A percentile compares a stretch with the other conserved stretches of the same genome.
phyloP scores from a whole-genome alignment of 2,329 filamentous ascomycete genomes.

The Didymella glomerata region DNA sequence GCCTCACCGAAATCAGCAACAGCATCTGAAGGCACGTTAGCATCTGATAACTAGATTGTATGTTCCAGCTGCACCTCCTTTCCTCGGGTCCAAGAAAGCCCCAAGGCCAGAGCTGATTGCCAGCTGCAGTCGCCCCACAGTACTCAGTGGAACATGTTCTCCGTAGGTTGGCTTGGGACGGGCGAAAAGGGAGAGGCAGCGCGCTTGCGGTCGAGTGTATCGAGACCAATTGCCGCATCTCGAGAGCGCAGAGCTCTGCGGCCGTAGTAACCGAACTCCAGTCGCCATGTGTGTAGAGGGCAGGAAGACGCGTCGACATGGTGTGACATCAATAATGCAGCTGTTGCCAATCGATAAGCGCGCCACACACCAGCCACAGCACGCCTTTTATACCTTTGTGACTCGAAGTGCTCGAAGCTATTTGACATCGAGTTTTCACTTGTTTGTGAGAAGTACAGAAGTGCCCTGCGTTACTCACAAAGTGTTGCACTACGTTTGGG shows the following conservation, averaged over 20 bases:
- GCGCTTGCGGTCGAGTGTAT: constrained; percentile 22
- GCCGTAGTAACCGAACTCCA: constrained; percentile 20
- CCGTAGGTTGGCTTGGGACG: constrained; percentile 88
- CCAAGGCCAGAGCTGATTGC: constrained; percentile 68
- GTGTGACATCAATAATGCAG: constrained; percentile 21
- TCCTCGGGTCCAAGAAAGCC: constrained; percentile 75
- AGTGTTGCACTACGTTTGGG: neutral
- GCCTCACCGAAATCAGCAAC: constrained; percentile 95
- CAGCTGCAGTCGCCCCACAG: constrained; percentile 76
- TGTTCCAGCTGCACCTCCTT: constrained; percentile 67
- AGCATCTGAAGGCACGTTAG: constrained; percentile 68
- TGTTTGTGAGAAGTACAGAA: neutral
- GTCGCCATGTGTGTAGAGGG: constrained; percentile 25
- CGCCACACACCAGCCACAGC: constrained; percentile 35
- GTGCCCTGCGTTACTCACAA: neutral
- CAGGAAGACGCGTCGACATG: constrained; percentile 15
- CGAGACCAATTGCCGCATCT: neutral
- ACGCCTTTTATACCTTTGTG: constrained; percentile 19
- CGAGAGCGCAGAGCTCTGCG: constrained; percentile 5
- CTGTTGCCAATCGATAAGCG: constrained; percentile 29
- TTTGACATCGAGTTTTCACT: neutral
- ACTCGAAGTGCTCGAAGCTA: constrained; percentile 2
- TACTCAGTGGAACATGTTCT: constrained; percentile 88
- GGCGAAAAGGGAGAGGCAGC: constrained; percentile 80
- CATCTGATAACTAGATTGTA: neutral